Base-by-base conservation (phyloP, 1,284 basidiomycete species). In the Sanghuangporus sanghuang region DNA sequence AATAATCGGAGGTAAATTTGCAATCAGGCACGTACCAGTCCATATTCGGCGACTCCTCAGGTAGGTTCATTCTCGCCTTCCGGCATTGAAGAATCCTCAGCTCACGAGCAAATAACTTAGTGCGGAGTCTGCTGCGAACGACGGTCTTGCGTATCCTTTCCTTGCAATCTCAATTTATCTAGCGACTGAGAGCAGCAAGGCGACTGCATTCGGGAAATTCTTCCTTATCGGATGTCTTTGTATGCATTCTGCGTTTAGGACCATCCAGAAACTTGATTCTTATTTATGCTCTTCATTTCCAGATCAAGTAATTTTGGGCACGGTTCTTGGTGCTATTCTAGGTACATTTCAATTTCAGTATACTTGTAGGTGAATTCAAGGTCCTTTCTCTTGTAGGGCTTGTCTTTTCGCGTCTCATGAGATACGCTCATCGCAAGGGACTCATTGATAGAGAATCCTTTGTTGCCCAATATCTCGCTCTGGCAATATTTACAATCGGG, bases 81-180 rank as follows among this genome's bases (percentile, higher is more conserved):
- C 48, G 14, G 27, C 3, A 3, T 18, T 18, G 3, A 18, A 18
- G 18, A 16, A 21, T 49, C 23, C 8, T 12, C 21, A 2, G 8
- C 8, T n/a, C 16, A 16, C 2, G 18, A 49, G 2, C 2, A 18
- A 14, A 54, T 9, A 14, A 85, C n/a, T 8, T 54, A 63, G 92
- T 3, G 95, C 94, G 1, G 96, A 98, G 76, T 94, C 92, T 6
- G 95, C 95, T 0, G 86, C 90, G 27, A 92, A 92, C 71, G 89
- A 91, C 69, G 93, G 93, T 2, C 81, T 93, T 5, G 96, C 96
- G 0, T 98, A 96, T 74, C 96, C 95, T 0, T 98, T 98, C 73
- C 80, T 98, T 54, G 84, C 88, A 66, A 85, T 98, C 59, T 87
- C 95, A 1, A 82, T 98, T 14, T 98, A 96, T 73, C 81, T 98